Percentiles rank a stretch among this genome's conserved stretches.
phyloP scores from a whole-genome alignment of 2,329 filamentous ascomycete species.

The Raffaelea albimanens region DNA sequence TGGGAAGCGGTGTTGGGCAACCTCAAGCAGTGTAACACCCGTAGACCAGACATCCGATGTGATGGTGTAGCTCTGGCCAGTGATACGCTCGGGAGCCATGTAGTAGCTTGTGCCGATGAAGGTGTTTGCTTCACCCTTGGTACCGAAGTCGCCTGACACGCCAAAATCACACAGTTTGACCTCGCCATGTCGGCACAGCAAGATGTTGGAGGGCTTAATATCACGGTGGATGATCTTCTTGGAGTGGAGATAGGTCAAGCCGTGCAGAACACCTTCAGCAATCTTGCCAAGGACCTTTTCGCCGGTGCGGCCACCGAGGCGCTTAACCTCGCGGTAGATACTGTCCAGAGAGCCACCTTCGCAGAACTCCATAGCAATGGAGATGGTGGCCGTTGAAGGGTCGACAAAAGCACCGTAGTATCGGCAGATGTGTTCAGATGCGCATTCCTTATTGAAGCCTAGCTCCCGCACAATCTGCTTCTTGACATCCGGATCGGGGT shows the following conservation, averaged over 20 bases:
- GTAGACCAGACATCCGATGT: constrained; percentile 98
- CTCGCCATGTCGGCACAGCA: constrained; percentile 82
- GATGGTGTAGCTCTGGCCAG: constrained; percentile 95
- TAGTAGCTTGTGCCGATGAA: constrained; percentile 99
- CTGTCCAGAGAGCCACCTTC: constrained; percentile 93
- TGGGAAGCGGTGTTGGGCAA: constrained; percentile 96
- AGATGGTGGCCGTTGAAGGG: constrained; percentile 90
- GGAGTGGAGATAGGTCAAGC: constrained; percentile 87
- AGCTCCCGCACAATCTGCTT: constrained; percentile 96
- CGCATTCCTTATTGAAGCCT: constrained; percentile 96
- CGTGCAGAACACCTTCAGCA: constrained; percentile 86
- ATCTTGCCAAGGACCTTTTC: constrained; percentile 97
- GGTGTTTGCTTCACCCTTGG: constrained; percentile 95
- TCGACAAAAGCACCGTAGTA: constrained; percentile 98
- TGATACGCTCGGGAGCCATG: constrained; percentile 98
- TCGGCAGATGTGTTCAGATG: constrained; percentile 89
- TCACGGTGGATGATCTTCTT: constrained; percentile 98
- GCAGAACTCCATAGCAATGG: constrained; percentile 98
- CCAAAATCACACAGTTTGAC: constrained; percentile 99
- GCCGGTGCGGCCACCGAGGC: constrained; percentile 84
- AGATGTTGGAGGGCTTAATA: constrained; percentile 96
- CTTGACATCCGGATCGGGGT: constrained; percentile 95
- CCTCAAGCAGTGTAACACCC: constrained; percentile 92
- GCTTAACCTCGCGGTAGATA: constrained; percentile 96
- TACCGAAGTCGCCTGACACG: constrained; percentile 94